A percentile compares a stretch with the other conserved stretches of the same genome.
Evolutionary conservation across 2,329 filamentous ascomycete species (phyloP).

Genomic region (Sporothrix luriei): DNA sequence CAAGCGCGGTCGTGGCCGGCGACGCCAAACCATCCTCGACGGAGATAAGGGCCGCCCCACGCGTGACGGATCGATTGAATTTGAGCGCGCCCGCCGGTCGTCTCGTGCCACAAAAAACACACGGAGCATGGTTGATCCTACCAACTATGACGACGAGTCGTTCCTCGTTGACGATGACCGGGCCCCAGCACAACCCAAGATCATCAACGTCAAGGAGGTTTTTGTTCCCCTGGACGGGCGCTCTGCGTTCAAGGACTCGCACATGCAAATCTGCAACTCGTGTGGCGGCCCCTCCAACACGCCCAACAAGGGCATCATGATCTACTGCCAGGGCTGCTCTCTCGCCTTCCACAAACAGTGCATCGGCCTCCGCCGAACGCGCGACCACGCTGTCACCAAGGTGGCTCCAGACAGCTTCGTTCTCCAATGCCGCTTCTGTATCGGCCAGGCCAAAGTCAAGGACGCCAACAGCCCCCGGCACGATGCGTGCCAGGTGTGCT

Average conservation of each 20-base stretch:
- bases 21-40: constrained; percentile 17
- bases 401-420: constrained; percentile 75
- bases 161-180: constrained; percentile 55
- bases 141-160: constrained; percentile 61
- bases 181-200: constrained; percentile 52
- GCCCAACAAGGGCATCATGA: constrained; percentile 66
- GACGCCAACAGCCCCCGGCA: constrained; percentile 70
- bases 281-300: constrained; percentile 63
- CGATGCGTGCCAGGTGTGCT: constrained; percentile 72
- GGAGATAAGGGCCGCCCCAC: not conserved
- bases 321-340: constrained; percentile 91
- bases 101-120: constrained; percentile 50
- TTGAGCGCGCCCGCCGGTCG: constrained; percentile 55
- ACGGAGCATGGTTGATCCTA: constrained; percentile 54
- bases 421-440: constrained; percentile 84
- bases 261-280: constrained; percentile 71
- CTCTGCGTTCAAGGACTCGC: constrained; percentile 68
- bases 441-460: constrained; percentile 68
- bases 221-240: constrained; percentile 64
- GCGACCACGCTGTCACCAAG: constrained; percentile 92
- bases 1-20: constrained; percentile 32
- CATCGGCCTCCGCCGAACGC: constrained; percentile 68
- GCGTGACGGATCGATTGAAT: constrained; percentile 51
- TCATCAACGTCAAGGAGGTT: constrained; percentile 69
- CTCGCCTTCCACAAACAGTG: constrained; percentile 81